Evolutionary conservation across 192 early-diverging fungal species (phyloP).

Genomic region (Funneliformis mosseae): DNA sequence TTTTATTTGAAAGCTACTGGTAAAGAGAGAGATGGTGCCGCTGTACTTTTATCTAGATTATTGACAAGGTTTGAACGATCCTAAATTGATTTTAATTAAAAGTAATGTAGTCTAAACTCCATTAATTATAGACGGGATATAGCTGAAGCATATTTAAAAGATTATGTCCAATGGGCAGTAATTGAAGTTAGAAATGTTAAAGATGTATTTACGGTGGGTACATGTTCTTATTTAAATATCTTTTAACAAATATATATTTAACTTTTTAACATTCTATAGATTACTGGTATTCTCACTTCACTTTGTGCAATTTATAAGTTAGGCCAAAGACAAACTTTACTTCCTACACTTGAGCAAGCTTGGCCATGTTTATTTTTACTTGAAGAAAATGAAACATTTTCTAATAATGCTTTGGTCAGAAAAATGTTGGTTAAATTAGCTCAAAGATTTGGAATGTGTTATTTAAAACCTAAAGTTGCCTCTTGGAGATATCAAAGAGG

Average conservation of each 20-base stretch:
- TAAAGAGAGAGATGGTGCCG: slow-evolving; percentile 86
- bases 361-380: slow-evolving; percentile 47
- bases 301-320: slow-evolving; percentile 72
- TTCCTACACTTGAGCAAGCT: slow-evolving; percentile 53
- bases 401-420: slow-evolving; percentile 72
- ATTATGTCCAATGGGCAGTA: slow-evolving; percentile 75
- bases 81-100: neutral
- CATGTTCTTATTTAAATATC: neutral
- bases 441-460: slow-evolving; percentile 82
- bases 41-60: slow-evolving; percentile 79
- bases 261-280: slow-evolving; percentile 39
- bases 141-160: slow-evolving; percentile 54
- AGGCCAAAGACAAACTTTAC: slow-evolving; percentile 63
- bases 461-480: slow-evolving; percentile 69
- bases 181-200: slow-evolving; percentile 34
- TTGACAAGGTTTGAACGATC: slow-evolving; percentile 64
- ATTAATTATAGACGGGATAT: slow-evolving; percentile 63
- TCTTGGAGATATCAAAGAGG: slow-evolving; percentile 75
- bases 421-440: slow-evolving; percentile 83
- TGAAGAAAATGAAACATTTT: slow-evolving; percentile 53
- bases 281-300: slow-evolving; percentile 63
- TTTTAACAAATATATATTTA: neutral
- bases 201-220: slow-evolving; percentile 56
- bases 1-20: slow-evolving; percentile 69
- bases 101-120: neutral